Evolutionary conservation across 192 early-diverging fungal species (phyloP).

Genomic region (Linnemannia elongata): DNA sequence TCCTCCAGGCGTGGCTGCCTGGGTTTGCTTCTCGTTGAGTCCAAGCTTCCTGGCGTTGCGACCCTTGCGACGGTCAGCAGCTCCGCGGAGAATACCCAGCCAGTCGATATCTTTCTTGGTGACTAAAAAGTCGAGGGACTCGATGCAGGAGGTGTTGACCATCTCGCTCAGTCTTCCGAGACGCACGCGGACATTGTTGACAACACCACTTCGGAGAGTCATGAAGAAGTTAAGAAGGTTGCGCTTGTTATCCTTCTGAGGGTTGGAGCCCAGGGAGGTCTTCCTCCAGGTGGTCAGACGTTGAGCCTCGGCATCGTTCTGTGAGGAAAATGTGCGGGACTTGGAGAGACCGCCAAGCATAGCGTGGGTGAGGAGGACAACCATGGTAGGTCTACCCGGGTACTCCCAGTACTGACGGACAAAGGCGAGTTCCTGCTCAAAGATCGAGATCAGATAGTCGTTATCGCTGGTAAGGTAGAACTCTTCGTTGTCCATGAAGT

Average conservation of each 20-base stretch:
- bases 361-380: conserved; percentile 77
- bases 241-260: conserved; percentile 54
- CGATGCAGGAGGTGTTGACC: conserved; percentile 80
- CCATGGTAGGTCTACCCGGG: conserved; percentile 82
- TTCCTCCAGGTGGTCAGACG: conserved; percentile 13
- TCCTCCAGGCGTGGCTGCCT: conserved; percentile 57
- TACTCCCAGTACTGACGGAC: conserved; percentile 77
- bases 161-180: conserved; percentile 78
- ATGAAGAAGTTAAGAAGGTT: conserved; percentile 88
- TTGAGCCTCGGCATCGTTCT: conserved; percentile 23
- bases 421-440: conserved; percentile 81
- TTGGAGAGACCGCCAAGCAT: conserved; percentile 75
- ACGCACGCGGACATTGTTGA: conserved; percentile 78
- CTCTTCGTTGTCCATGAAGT: conserved; percentile 87
- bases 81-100: conserved; percentile 58
- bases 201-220: conserved; percentile 75
- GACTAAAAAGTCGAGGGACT: conserved; percentile 84
- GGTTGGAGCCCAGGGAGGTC: conserved; percentile 14
- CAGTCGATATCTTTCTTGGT: conserved; percentile 65
- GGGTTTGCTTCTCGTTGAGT: conserved; percentile 58
- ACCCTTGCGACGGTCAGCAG: conserved; percentile 30
- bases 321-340: conserved; percentile 36
- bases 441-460: conserved; percentile 78
- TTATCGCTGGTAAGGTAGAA: conserved; percentile 86
- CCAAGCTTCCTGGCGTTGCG: conserved; percentile 42